These are phyloP conservation scores for Botrytis squamosa DNA, from an alignment of 2,329 filamentous ascomycete species.

Conservation along the genomic window DNA sequence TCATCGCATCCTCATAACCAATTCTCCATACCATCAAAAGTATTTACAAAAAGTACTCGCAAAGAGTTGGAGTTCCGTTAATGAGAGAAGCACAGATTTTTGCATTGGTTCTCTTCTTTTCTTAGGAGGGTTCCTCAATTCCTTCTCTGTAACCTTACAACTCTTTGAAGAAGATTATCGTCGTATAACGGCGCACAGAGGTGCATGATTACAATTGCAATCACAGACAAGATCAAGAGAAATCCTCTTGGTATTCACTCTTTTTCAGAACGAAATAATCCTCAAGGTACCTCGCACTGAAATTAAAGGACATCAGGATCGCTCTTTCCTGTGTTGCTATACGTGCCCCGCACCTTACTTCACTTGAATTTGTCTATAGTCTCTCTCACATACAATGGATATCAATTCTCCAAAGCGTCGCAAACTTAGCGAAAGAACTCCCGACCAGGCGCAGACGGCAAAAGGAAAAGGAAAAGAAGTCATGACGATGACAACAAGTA, in stretches of 20 bases:
- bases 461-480: constrained; percentile 20
- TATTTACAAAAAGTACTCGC: background rate
- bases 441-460: constrained; percentile 13
- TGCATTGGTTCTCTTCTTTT: background rate
- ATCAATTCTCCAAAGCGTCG: constrained; percentile 31
- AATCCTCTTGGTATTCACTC: background rate
- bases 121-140: background rate
- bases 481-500: background rate
- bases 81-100: background rate
- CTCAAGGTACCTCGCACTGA: background rate
- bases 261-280: background rate
- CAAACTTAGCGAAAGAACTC: constrained; percentile 26
- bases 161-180: constrained; percentile 3
- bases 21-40: background rate
- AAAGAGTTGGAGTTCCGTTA: background rate
- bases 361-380: background rate
- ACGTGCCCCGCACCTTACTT: background rate
- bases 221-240: background rate
- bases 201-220: constrained; percentile 3
- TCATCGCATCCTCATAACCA: background rate
- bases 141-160: background rate
- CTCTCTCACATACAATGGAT: constrained; percentile 4
- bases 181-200: background rate
- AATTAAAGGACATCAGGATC: background rate
- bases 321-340: background rate